Evolutionary conservation across 1,139 yeast species (phyloP).

Genomic region (Kodamaea ohmeri): DNA sequence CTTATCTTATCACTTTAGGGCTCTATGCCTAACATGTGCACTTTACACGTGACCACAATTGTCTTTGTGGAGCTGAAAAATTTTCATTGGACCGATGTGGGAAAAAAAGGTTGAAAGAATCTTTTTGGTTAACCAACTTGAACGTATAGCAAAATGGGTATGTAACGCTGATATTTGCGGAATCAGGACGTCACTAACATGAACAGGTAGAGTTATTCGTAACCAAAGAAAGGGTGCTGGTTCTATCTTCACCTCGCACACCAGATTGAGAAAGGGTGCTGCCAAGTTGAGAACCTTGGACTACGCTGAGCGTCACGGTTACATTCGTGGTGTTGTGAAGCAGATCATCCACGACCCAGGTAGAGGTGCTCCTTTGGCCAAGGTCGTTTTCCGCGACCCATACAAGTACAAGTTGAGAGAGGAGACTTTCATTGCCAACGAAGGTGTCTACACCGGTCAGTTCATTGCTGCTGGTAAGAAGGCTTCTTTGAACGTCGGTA

Average conservation of each 20-base stretch:
- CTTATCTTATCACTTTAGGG: too few species aligned
- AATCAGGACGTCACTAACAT: slow-evolving; percentile 2
- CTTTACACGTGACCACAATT: slow-evolving; percentile 4
- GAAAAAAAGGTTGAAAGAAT: slow-evolving; percentile 4
- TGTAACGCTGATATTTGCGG: slow-evolving; percentile 10
- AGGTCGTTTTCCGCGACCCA: slow-evolving; percentile 99
- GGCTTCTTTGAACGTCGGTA: slow-evolving; percentile 97
- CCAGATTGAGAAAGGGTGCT: slow-evolving; percentile 99
- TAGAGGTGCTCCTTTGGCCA: slow-evolving; percentile 99
- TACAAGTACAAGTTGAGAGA: slow-evolving; percentile 97
- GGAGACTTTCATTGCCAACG: slow-evolving; percentile 98
- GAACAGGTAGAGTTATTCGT: slow-evolving; percentile 97
- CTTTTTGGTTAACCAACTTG: slow-evolving; percentile 5
- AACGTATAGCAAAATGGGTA: slow-evolving; percentile 17
- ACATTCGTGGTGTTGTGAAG: slow-evolving; percentile 98
- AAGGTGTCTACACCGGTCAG: slow-evolving; percentile 99
- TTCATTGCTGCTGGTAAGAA: slow-evolving; percentile 98
- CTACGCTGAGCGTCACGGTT: slow-evolving; percentile 99
- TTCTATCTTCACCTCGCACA: slow-evolving; percentile 99
- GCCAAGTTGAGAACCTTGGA: slow-evolving; percentile 99
- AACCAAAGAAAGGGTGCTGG: slow-evolving; percentile 99
- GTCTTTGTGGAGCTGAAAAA: slow-evolving; percentile 8
- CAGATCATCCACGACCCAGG: slow-evolving; percentile 99
- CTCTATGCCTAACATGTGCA: background rate
- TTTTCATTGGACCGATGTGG: slow-evolving; percentile 6